Evolutionary conservation across 2,329 filamentous ascomycete species (phyloP), one percentile per base, ranked within the genome.

Genomic region (Phyllosticta citriasiana): DNA sequence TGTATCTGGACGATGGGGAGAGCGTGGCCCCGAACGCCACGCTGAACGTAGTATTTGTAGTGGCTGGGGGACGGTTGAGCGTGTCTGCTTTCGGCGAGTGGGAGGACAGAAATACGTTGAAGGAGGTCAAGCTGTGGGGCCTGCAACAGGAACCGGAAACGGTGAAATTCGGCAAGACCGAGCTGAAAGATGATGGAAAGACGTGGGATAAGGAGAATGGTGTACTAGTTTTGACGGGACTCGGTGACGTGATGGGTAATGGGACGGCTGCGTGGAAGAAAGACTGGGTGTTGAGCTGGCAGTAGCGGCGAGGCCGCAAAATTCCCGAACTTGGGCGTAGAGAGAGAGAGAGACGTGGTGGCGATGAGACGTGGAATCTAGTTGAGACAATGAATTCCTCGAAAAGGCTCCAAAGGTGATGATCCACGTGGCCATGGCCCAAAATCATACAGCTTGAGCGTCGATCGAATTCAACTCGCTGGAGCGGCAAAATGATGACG

Each of bases 1-100:
- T 92, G 30, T 91, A 92, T 68, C 69, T 91, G 7, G 89, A 92
- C 66, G 89, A 93, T 66, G 88, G 89, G 1, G 86, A 87, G 73
- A 88, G 84, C 60, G 62, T 90, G 7, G 67, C 72, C 35, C 86
- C 82, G 0, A 76, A 80, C 12, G 76, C 78, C 0, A 85, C 80
- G 0, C 77, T 85, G 4, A 78, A 77, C 63, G 80, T 90, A 25
- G 68, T 77, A 66, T 81, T 85, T 63, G 69, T 72, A 1, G 78
- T 76, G 0, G 70, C 71, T 1, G 66, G 70, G 4, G 77, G 75
- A 0, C 73, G 74, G 4, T 69, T 88, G 4, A 76, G 75, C 47
- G 82, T 79, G 0, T 72, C 69, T 4, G 76, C 80, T 0, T 65
- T 72, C 1, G 86, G 86, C 0, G 71, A 68, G 2, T 89, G 79